A percentile compares a stretch with the other conserved stretches of the same genome.
Conservation (phyloP, 2,329 filamentous ascomycete species). For the Aureobasidium melanogenum region DNA sequence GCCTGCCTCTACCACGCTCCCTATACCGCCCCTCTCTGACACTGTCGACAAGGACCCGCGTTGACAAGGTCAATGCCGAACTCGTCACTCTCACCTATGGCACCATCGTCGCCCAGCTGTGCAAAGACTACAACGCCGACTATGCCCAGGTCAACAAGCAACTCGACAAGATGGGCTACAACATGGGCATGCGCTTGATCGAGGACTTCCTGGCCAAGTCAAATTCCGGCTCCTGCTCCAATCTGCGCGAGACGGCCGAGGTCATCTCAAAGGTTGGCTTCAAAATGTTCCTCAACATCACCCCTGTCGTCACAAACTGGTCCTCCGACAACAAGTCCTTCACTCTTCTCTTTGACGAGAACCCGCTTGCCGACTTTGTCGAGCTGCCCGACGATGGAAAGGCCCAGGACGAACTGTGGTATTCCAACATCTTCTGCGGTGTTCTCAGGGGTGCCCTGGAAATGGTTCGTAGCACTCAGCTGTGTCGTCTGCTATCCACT, state of each 20-base stretch:
- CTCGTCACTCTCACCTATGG: conserved; percentile 95
- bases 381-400: conserved; percentile 92
- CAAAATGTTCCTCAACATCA: conserved; percentile 98
- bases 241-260: conserved; percentile 92
- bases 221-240: conserved; percentile 77
- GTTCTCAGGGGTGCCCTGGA: conserved; percentile 84
- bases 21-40: background rate
- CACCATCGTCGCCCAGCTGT: conserved; percentile 92
- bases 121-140: conserved; percentile 90
- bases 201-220: conserved; percentile 97
- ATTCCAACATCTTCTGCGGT: conserved; percentile 93
- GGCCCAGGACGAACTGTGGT: conserved; percentile 96
- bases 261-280: conserved; percentile 98
- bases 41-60: conserved; percentile 58
- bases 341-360: conserved; percentile 92
- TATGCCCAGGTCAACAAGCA: conserved; percentile 96
- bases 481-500: background rate
- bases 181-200: conserved; percentile 89
- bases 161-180: conserved; percentile 98
- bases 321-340: conserved; percentile 94
- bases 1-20: background rate
- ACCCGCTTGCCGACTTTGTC: conserved; percentile 93
- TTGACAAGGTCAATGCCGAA: conserved; percentile 97
- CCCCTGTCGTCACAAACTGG: conserved; percentile 90
- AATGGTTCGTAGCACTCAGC: conserved; percentile 55